Percentiles rank a stretch among this genome's conserved stretches.
Evolutionary conservation across 2,329 filamentous ascomycete genomes (phyloP).

Genomic region (Alternaria alternata): DNA sequence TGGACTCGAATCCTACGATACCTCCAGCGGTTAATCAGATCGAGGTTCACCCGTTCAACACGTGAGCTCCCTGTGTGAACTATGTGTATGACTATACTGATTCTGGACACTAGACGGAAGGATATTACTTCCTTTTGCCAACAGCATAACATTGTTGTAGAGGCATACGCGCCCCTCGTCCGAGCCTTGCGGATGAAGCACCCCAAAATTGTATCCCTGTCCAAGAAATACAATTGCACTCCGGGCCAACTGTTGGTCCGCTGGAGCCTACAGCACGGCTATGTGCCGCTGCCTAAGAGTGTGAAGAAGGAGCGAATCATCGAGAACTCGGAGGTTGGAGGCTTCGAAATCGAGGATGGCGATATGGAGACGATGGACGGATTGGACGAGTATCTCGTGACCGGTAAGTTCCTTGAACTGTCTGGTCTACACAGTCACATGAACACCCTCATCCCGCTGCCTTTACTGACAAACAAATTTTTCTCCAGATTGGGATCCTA

Average conservation of each 20-base stretch:
- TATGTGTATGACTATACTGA: background rate
- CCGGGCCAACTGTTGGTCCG: slow-evolving; percentile 78
- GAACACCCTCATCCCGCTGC: background rate
- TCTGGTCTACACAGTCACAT: slow-evolving; percentile 1
- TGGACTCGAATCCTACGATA: slow-evolving; percentile 68
- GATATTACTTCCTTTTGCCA: slow-evolving; percentile 73
- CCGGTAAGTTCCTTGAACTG: slow-evolving; percentile 44
- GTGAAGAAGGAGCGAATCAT: slow-evolving; percentile 67
- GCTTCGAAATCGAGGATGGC: slow-evolving; percentile 67
- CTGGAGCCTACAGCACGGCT: slow-evolving; percentile 79
- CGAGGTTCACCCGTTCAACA: slow-evolving; percentile 77
- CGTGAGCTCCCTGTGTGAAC: background rate
- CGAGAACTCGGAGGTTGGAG: slow-evolving; percentile 69
- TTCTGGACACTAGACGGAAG: slow-evolving; percentile 70
- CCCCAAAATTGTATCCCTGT: slow-evolving; percentile 66
- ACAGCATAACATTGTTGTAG: slow-evolving; percentile 71
- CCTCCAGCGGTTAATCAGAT: slow-evolving; percentile 79
- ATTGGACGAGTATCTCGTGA: slow-evolving; percentile 76
- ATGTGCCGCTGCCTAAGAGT: slow-evolving; percentile 78
- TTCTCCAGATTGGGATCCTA: slow-evolving; percentile 57
- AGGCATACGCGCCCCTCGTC: slow-evolving; percentile 82
- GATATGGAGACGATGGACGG: slow-evolving; percentile 70
- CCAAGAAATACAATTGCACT: slow-evolving; percentile 73
- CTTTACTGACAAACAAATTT: slow-evolving; percentile 24
- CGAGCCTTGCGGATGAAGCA: slow-evolving; percentile 75